Base-by-base conservation (phyloP, 139 green algal genomes). In the Chlorella vulgaris region DNA sequence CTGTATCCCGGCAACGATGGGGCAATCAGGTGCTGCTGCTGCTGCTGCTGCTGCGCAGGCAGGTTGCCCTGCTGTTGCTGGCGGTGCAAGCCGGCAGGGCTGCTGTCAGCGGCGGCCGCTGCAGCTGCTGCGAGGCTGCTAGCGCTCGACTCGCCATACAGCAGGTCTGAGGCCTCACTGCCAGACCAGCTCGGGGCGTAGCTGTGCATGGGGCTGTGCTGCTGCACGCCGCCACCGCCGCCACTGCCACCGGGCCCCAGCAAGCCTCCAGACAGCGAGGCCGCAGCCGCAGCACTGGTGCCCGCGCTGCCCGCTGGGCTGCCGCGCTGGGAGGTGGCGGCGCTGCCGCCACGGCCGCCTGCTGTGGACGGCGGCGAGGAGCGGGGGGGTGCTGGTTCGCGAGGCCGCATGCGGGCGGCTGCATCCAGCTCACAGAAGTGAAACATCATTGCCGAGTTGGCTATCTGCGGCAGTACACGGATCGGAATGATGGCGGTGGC, bases 381-480 rank as follows among this genome's bases (percentile, higher is more conserved):
- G 29, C 39, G n/a, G 6, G 35, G 28, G 7, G 71, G 21, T 15
- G 31, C 19, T 28, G 71, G 22, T 13, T 35, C 51, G 8, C 75
- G 33, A 39, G 26, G 43, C 62, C 68, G 80, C 69, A 69, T 75
- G 80, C 88, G 74, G 10, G 82, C 69, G 42, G 92, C 91, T 24
- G 85, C 85, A 22, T 92, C 87, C 43, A 94, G 87, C 82, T 96
- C 92, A 71, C 94, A 90, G 36, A 96, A 96, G 1, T 88, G 71
- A 42, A 87, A 88, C 43, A 96, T 85, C 65, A 86, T 76, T 1
- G 80, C 36, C 35, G 81, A 87, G 61, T 89, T 88, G 0, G 91
- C 87, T 1, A 93, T 60, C 36, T 88, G n/a, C n/a, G n/a, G 82
- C 0, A 88, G 77, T 29, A 88, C 84, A 65, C 5, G n/a, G 13